These are phyloP conservation scores for Dothistroma pini DNA, from an alignment of 2,329 filamentous ascomycete species.

Conservation along the genomic window DNA sequence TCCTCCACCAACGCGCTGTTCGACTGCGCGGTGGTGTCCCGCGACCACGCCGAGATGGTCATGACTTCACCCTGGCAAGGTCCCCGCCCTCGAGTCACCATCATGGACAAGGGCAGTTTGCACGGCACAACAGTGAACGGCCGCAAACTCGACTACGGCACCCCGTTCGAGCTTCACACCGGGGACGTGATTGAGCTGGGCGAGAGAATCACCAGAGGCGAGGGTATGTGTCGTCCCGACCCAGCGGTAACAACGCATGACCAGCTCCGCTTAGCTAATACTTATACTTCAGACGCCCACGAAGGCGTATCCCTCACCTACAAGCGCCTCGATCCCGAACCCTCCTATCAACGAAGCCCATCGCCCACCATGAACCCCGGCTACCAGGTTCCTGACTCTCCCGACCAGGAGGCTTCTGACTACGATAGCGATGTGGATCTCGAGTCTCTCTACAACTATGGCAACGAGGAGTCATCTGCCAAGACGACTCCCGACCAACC, in stretches of 20 bases:
- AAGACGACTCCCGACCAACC: slow-evolving; percentile 29
- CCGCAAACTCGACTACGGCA: slow-evolving; percentile 18
- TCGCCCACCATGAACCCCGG: slow-evolving; percentile 11
- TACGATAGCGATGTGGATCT: slow-evolving; percentile 20
- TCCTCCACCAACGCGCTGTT: slow-evolving; percentile 33
- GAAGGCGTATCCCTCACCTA: slow-evolving; percentile 28
- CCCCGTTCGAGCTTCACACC: slow-evolving; percentile 18
- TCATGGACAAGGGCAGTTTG: slow-evolving; percentile 32
- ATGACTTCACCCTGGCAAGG: slow-evolving; percentile 11
- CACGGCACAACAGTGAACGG: slow-evolving; percentile 38
- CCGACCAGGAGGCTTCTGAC: slow-evolving; percentile 27
- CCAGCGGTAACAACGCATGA: not conserved
- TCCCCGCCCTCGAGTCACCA: slow-evolving; percentile 20
- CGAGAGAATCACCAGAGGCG: slow-evolving; percentile 26
- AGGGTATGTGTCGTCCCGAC: slow-evolving; percentile 23
- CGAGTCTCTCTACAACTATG: slow-evolving; percentile 17
- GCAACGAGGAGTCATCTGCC: slow-evolving; percentile 24
- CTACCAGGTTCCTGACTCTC: slow-evolving; percentile 23
- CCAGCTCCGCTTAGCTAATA: slow-evolving; percentile 2
- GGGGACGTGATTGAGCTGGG: slow-evolving; percentile 35
- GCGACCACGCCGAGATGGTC: slow-evolving; percentile 34
- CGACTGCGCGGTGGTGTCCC: slow-evolving; percentile 37
- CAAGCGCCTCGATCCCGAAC: slow-evolving; percentile 11
- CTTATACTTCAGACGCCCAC: slow-evolving; percentile 23
- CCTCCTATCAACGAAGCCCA: slow-evolving; percentile 1